Conservation (phyloP, 257 asterid species). For the Fraxinus cuspidata region DNA sequence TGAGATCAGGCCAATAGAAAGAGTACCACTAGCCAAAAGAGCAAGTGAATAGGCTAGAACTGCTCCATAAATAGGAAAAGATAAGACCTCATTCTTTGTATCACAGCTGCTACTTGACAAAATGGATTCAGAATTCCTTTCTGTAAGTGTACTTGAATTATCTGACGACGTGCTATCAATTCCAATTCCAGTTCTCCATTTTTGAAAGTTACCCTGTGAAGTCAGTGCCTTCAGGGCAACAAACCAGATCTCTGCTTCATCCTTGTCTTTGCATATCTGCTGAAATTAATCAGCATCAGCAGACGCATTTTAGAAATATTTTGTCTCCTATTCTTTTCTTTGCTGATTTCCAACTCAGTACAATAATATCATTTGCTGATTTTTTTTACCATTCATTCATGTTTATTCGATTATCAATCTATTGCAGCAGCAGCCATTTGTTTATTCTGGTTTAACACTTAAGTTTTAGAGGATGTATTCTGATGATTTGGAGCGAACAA, state of each 20-base stretch:
- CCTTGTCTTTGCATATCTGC: slow-evolving; percentile 84
- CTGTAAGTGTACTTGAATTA: slow-evolving; percentile 48
- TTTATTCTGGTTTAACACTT: background rate
- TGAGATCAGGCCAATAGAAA: background rate
- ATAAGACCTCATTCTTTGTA: slow-evolving; percentile 52
- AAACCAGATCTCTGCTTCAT: slow-evolving; percentile 77
- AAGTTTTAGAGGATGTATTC: background rate
- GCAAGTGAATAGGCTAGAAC: slow-evolving; percentile 13
- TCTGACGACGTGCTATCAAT: slow-evolving; percentile 42
- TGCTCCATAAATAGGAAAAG: slow-evolving; percentile 22
- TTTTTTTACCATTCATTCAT: background rate
- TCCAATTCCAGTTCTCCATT: slow-evolving; percentile 48
- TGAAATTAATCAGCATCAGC: slow-evolving; percentile 25
- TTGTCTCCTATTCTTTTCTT: background rate
- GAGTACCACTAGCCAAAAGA: background rate
- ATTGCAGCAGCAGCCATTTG: background rate
- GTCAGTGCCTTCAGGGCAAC: slow-evolving; percentile 58
- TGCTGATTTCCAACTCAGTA: background rate
- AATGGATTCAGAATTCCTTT: slow-evolving; percentile 40
- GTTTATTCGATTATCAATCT: background rate
- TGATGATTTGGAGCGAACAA: background rate
- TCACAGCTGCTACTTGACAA: slow-evolving; percentile 43
- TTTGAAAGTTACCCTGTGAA: slow-evolving; percentile 45
- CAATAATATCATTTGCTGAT: background rate
- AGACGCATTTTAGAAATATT: slow-evolving; percentile 3